A percentile compares a stretch with the other conserved stretches of the same genome.
Evolutionary conservation across 305 asterid genomes (phyloP).

Genomic region (Solanum aculeatissimum): DNA sequence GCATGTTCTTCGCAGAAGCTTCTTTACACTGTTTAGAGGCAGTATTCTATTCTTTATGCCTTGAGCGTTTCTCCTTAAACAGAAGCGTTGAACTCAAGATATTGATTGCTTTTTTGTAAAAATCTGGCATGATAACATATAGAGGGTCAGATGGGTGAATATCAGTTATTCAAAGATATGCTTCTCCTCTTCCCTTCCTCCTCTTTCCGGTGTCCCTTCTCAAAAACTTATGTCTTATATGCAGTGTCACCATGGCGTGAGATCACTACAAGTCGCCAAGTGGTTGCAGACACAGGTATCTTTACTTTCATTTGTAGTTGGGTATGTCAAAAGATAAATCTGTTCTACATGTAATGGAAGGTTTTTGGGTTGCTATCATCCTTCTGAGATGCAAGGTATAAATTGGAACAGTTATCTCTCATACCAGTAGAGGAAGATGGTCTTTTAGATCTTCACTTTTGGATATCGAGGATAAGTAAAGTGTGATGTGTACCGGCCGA

Average conservation of each 20-base stretch:
- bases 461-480: neutral
- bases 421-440: neutral
- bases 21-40: neutral
- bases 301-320: neutral
- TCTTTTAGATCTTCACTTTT: neutral
- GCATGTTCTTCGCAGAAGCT: neutral
- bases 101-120: neutral
- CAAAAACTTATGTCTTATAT: conserved; percentile 7
- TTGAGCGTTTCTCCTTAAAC: neutral
- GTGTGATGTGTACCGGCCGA: neutral
- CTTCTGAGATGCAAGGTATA: neutral
- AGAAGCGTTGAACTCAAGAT: neutral
- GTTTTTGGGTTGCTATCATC: neutral
- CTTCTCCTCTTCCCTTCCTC: neutral
- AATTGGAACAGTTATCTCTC: neutral
- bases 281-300: conserved; percentile 95
- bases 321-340: neutral
- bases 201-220: neutral
- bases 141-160: neutral
- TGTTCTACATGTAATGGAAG: neutral
- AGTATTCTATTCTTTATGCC: neutral
- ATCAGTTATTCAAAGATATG: neutral
- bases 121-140: neutral
- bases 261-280: conserved; percentile 89
- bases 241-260: conserved; percentile 95